Base-by-base conservation (phyloP, 208 protist species). In the Herpetomonas tarakana region DNA sequence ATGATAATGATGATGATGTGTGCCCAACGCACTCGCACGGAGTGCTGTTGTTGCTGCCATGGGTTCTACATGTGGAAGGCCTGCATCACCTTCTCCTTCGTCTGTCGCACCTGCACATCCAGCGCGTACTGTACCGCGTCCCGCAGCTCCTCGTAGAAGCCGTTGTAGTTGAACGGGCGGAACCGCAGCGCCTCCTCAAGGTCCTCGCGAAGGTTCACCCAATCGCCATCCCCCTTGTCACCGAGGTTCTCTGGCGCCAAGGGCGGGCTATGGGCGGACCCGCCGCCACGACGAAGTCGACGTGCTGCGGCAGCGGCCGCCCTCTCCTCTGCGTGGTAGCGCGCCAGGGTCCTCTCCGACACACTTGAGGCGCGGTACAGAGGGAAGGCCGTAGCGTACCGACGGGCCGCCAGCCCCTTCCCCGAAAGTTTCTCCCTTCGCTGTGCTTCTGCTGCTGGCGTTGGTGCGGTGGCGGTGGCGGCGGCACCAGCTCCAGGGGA, bases 301-400 rank as follows among this genome's bases (percentile, higher is more conserved):
- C n/a, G n/a, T n/a, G n/a, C n/a, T n/a, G n/a, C n/a, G n/a, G n/a
- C n/a, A n/a, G n/a, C n/a, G n/a, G n/a, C 56, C 2, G 56, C 38
- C 28, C 41, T 49, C 45, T 71, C 61, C 30, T 69, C 61, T 0
- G 39, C 24, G 22, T 65, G 38, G 53, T 78, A 80, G 25, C 29
- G 44, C 21, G 75, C 52, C 52, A 93, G 56, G 19, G 86, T 93
- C 53, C 74, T 83, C 72, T 93, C 86, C 27, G 79, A 72, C 3
- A 93, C 69, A 26, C 80, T 90, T 0, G 83, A 78, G 12, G 86
- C 77, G 16, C 69, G 66, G 60, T 93, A 93, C 21, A 76, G 26
- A 1, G 86, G 86, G 68, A 86, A 93, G 27, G 54, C 62, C 45
- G 21, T 31, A 6, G 39, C 35, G 25, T 58, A 38, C 27, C 41